Base-by-base conservation (phyloP, 2,329 filamentous ascomycete species). In the Knoxdaviesia proteae region DNA sequence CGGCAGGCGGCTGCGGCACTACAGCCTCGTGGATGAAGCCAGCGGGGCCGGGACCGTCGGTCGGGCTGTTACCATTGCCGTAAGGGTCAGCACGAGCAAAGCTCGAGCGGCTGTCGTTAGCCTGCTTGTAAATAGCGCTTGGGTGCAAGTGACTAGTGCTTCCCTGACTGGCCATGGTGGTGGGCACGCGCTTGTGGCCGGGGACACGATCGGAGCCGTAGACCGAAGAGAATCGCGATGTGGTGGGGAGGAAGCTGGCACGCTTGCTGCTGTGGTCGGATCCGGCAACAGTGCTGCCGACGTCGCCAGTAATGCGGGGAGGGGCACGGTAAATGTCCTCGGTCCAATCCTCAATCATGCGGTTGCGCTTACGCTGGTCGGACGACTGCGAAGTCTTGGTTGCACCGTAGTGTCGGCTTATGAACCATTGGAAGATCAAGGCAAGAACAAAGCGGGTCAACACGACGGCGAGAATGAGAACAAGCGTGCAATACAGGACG, bases 21-120 rank as follows among this genome's bases (percentile, higher is more conserved):
- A 98, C 90, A 36, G 83, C 72, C 58, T 94, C 87, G 56, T 96
- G 88, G 44, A 96, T 92, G 57, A 94, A 94, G n/a, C 87, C 88
- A 34, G 84, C 77, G 6, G 88, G 84, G 6, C 87, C 87, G 36
- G 79, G 74, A 0, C 77, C 79, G 40, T 88, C 84, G 7, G 69
- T 59, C 5, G 68, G 62, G 43, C 58, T 70, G 31, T 74, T 69
- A 37, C 68, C 69, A 45, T 55, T 61, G 5, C 59, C 60, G 50
- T 73, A 74, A 0, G 68, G 64, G 44, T 75, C 72, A 0, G 71
- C 63, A 39, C 71, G 69, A 44, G 80, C 63, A 55, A 84, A 72
- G 58, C 78, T 84, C 38, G 62, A 64, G 36, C 72, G 68, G 54
- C 73, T 77, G 48, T 71, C 69, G 49, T 78, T 76, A 46, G 61